Conservation (phyloP, 768 basidiomycete species). For the Auriculariales sp. region DNA sequence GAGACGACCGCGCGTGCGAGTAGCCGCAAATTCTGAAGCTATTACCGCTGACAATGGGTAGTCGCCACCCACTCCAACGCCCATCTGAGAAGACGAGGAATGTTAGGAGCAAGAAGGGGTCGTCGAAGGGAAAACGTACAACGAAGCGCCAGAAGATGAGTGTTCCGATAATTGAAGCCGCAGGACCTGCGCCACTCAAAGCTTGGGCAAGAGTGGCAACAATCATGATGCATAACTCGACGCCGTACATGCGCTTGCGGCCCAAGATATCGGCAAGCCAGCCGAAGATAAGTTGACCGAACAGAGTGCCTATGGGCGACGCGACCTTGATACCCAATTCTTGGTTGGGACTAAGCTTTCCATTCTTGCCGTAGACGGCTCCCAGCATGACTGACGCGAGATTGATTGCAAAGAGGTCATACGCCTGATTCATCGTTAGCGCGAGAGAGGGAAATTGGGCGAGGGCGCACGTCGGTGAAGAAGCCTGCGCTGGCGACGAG, state of each 20-base stretch:
- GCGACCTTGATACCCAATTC: conserved; percentile 68
- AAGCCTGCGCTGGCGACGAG: conserved; percentile 66
- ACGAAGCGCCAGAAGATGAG: conserved; percentile 78
- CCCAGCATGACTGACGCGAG: conserved; percentile 75
- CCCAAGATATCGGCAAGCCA: conserved; percentile 68
- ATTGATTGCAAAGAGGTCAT: conserved; percentile 84
- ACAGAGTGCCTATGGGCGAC: conserved; percentile 58
- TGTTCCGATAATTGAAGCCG: conserved; percentile 58
- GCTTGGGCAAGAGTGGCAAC: conserved; percentile 69
- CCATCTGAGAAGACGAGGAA: conserved; percentile 29
- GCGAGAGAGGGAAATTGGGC: background rate
- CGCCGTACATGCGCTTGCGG: conserved; percentile 68
- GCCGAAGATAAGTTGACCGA: conserved; percentile 67
- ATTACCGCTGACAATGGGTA: conserved; percentile 80
- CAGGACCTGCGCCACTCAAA: conserved; percentile 49
- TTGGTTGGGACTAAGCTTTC: conserved; percentile 41
- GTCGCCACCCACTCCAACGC: conserved; percentile 78
- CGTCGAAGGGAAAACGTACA: conserved; percentile 18
- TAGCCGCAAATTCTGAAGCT: conserved; percentile 77
- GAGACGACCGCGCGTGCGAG: conserved; percentile 62
- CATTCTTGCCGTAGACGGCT: conserved; percentile 50
- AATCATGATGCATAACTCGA: conserved; percentile 43
- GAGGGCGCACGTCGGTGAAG: conserved; percentile 63
- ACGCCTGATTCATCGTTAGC: conserved; percentile 21
- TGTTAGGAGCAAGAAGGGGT: background rate